Evolutionary conservation across 2,329 filamentous ascomycete species (phyloP), one percentile per base, ranked within the genome.

Genomic region (Calonectria montana): DNA sequence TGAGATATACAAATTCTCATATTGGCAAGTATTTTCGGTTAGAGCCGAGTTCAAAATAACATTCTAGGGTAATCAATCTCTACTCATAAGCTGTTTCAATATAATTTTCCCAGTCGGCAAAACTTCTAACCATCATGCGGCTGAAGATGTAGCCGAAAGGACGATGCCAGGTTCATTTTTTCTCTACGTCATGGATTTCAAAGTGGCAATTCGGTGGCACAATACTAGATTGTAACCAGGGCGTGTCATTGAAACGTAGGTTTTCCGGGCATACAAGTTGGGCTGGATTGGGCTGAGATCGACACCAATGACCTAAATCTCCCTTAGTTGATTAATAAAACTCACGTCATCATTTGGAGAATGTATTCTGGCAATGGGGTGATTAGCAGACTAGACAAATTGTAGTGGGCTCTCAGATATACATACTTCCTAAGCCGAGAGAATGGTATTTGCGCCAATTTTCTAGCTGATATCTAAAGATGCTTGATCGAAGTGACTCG

Each of bases 81-180:
- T 50, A 76, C 73, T 71, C 48, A 7, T 27, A 76, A 21, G 62
- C 72, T 64, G 69, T 55, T 0, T 21, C 12, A 2, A 50, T 67
- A 6, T 73, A 55, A 0, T 61, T 71, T 13, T 74, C 41, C 74
- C 72, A 76, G 27, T 74, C 68, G 10, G 70, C 73, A 18, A 76
- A 67, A 8, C 74, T 74, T 0, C 74, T 74, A 1, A 65, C 63
- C 74, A 76, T 74, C 15, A 76, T 64, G 3, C 74, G 70, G 0
- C 64, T n/a, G 13, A 76, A 74, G 16, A 76, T 73, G 0, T 73
- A 76, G 43, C 76, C 74, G 0, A 76, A 76, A 0, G 45, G 55
- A 0, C 45, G 39, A 1, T 23, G 21, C 74, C 72, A 76, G 0
- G 74, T 74, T 74, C 74, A 76, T 1, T 74, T 59, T 48, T 71